Evolutionary conservation across 345 rosid genomes (phyloP), one percentile per base, ranked within the genome.

Genomic region (Angophora floribunda): DNA sequence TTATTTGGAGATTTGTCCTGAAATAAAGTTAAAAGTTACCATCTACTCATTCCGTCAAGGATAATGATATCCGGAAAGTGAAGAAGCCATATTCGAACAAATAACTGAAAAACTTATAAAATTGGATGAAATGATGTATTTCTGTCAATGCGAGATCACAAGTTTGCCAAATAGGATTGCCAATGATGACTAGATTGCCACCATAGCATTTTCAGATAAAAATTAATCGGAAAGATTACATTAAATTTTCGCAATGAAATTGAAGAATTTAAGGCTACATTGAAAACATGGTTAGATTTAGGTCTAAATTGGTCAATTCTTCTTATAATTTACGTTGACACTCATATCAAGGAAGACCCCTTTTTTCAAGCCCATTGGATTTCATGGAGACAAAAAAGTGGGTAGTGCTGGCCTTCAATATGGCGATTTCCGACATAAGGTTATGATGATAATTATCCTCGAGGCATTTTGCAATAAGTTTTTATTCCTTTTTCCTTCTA

Each of bases 141-240:
- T 36, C 41, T 36, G 41, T 36, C 41, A 36, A 36, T 36, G 41
- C 4, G 41, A 36, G 41, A 36, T 36, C 41, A 36, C 4, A 21
- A 7, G 11, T 41, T 9, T 67, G 4, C 6, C 47, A 0, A 16
- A 17, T 32, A 2, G 5, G 12, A 70, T 0, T 16, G 4, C 13
- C 4, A 0, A 3, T 6, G 10, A 26, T 32, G 82, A 75, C 7
- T 0, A 36, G 2, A 75, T 11, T 13, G 4, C 9, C n/a, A 3
- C 5, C 10, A 9, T 11, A 11, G n/a, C 14, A 36, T 75, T 75
- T 36, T 32, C 4, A 5, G 4, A 2, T 21, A 2, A 75, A 75
- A 41, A 75, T 9, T 3, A 9, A 19, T 0, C 49, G 24, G 11
- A 75, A 36, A 2, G 21, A 7, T 21, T 36, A 9, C 0, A 19